Evolutionary conservation across 352 stramenopile species (phyloP).

Genomic region (Aphanomyces stellatus): DNA sequence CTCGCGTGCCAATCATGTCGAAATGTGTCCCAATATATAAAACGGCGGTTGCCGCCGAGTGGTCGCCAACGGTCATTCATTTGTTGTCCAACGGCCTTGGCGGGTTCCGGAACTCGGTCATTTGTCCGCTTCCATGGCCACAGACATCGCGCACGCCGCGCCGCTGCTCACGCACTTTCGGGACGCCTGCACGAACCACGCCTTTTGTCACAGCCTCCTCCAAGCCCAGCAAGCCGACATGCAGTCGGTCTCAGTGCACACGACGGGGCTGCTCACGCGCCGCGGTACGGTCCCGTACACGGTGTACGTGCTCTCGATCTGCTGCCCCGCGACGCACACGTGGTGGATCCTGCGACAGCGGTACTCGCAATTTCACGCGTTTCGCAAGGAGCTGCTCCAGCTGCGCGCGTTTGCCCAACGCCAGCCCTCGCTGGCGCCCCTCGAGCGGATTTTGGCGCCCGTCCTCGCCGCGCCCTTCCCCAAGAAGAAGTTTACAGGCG

Average conservation of each 20-base stretch:
- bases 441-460: not conserved
- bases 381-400: constrained; percentile 39
- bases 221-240: not conserved
- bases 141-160: too few relatives aligned
- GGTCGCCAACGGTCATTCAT: too few relatives aligned
- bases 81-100: too few relatives aligned
- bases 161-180: too few relatives aligned
- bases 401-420: constrained; percentile 1
- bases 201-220: too few relatives aligned
- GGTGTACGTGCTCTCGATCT: not conserved
- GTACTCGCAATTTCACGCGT: constrained; percentile 58
- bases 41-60: too few relatives aligned
- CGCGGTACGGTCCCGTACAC: not conserved
- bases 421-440: not conserved
- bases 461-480: not conserved
- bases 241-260: not conserved
- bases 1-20: too few relatives aligned
- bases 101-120: too few relatives aligned
- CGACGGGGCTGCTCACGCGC: not conserved
- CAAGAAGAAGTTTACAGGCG: not conserved
- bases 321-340: constrained; percentile 1
- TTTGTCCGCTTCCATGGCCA: too few relatives aligned
- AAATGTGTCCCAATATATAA: too few relatives aligned
- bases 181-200: too few relatives aligned
- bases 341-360: constrained; percentile 48